Percentiles rank a stretch among this genome's conserved stretches.
Evolutionary conservation across 805 yeast species (phyloP).

Genomic region (Cyberlindnera veronae): DNA sequence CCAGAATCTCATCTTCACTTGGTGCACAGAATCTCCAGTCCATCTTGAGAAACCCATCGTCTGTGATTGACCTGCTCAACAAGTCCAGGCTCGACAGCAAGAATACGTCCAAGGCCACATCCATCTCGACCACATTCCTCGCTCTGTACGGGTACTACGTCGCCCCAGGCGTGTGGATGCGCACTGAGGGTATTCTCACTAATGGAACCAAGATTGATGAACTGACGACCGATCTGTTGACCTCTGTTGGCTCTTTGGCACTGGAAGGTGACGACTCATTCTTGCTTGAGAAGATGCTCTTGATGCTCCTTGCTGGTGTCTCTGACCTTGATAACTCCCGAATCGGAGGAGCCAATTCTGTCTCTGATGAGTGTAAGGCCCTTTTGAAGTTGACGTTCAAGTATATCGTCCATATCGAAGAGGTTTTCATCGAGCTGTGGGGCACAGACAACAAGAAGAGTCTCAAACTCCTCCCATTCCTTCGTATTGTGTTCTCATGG

Average conservation of each 20-base stretch:
- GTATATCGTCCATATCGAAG: constrained; percentile 35
- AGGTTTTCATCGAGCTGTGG: constrained; percentile 31
- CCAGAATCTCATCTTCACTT: constrained; percentile 38
- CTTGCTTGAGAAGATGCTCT: constrained; percentile 32
- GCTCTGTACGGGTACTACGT: constrained; percentile 42
- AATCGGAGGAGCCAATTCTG: constrained; percentile 1
- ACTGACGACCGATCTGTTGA: constrained; percentile 34
- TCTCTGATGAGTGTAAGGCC: constrained; percentile 11
- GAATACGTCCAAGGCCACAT: constrained; percentile 10
- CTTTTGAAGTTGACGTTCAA: constrained; percentile 41
- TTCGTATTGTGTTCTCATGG: constrained; percentile 58
- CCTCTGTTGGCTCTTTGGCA: constrained; percentile 19
- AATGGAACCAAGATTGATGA: constrained; percentile 30
- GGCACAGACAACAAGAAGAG: constrained; percentile 19
- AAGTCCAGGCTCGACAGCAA: constrained; percentile 18
- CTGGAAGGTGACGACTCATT: constrained; percentile 12
- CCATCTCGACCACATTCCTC: constrained; percentile 26
- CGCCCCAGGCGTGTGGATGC: constrained; percentile 39
- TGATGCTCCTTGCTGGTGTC: constrained; percentile 38
- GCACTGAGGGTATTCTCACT: constrained; percentile 23
- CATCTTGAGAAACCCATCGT: constrained; percentile 30
- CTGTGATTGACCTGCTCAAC: constrained; percentile 27
- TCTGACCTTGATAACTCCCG: constrained; percentile 22
- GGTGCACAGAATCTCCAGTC: constrained; percentile 37
- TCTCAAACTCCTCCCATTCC: constrained; percentile 31